Base-by-base conservation (phyloP, 345 rosid genomes). In the Rubroshorea leprosula region DNA sequence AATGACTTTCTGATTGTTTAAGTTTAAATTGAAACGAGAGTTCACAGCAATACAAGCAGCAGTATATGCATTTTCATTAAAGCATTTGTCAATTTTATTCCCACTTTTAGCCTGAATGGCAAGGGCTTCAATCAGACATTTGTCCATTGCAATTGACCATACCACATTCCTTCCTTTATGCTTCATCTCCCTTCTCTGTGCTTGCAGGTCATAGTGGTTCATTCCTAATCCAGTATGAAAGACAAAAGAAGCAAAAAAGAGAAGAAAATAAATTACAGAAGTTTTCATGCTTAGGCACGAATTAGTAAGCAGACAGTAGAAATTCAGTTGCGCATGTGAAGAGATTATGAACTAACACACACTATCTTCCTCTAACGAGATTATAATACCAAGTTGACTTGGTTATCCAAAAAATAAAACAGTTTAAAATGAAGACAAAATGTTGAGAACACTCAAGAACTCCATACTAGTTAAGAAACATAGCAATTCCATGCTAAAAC, bases 131-230 rank as follows among this genome's bases (percentile, higher is more conserved):
- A 88, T 88, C 18, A 88, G 72, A 58, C 96, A 88, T 71, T 83
- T 88, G 73, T 85, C 96, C 96, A 83, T 88, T 57, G 88, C 96
- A 49, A 83, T 66, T 3, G 90, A 88, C 96, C 96, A 88, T 7
- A 85, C 85, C 61, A 88, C 93, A 71, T 88, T 88, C 62, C 96
- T 83, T 62, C 96, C 96, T 68, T 78, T 81, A 65, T 88, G 88
- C 74, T 85, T 88, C 84, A 78, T 76, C 63, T 78, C 83, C 72
- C 77, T 73, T 71, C 85, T 79, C 60, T 72, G 81, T 11, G 67
- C 80, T 51, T 73, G 86, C 66, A 78, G 59, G 46, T 80, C 81
- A 63, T 76, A 81, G 23, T 76, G 85, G 49, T 85, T 90, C 96
- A 88, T 80, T 61, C 79, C 88, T 83, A 70, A 51, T 23, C 39